These are phyloP conservation scores for Arachis monticola DNA, from an alignment of 331 rosid species.

Conservation along the genomic window DNA sequence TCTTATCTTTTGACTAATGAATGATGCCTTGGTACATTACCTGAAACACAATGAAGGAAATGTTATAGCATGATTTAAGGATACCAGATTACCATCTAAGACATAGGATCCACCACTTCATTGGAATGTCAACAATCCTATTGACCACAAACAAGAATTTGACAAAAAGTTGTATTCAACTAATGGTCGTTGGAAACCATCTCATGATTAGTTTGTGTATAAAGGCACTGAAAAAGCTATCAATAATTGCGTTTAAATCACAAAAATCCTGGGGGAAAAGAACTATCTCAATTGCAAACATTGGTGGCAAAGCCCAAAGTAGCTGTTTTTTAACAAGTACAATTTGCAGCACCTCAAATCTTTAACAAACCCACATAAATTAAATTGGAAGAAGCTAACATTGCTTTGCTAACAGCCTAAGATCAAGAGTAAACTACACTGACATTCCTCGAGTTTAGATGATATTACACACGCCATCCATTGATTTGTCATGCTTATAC, in stretches of 20 bases:
- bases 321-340: background rate
- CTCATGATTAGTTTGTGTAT: background rate
- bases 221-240: constrained; percentile 29
- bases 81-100: constrained; percentile 1
- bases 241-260: constrained; percentile 22
- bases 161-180: background rate
- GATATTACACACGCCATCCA: no score
- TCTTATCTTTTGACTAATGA: constrained; percentile 25
- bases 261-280: background rate
- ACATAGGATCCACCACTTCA: constrained; percentile 8
- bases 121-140: background rate
- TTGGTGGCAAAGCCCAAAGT: background rate
- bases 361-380: constrained; percentile 1
- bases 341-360: background rate
- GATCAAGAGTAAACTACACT: background rate
- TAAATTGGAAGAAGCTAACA: constrained; percentile 13
- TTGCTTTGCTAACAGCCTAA: constrained; percentile 28
- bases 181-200: constrained; percentile 2
- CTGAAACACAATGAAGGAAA: constrained; percentile 39
- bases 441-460: no score
- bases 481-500: no score
- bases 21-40: constrained; percentile 32
- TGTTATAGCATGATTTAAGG: background rate
- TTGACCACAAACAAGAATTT: constrained; percentile 6
- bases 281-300: background rate